Base-by-base conservation (phyloP, 2,329 filamentous ascomycete species). In the Cladosporium phlei region DNA sequence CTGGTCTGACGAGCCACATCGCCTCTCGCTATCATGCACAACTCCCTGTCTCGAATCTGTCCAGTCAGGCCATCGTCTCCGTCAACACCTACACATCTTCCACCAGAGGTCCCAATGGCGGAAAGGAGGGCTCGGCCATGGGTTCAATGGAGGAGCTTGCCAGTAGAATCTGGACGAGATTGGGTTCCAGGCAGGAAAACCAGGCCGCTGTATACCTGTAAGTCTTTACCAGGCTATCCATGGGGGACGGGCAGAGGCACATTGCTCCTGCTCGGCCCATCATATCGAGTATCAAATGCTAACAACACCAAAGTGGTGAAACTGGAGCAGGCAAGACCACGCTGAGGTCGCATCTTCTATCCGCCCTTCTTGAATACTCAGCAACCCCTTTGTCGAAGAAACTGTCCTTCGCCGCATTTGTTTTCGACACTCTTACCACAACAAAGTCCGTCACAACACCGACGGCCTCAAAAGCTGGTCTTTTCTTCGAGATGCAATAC, bases 301-400 rank as follows among this genome's bases (percentile, higher is more conserved):
- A 51, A 57, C 50, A 22, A 21, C 5, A 22, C 22, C 6, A 39
- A 55, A 96, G 90, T 55, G 93, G 93, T 67, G 93, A 98, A 77
- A 95, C 89, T 48, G 93, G 93, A 35, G 84, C 93, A 24, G 93
- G 93, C 59, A 98, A 98, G 73, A 96, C 93, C 0, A 98, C 93
- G 0, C 76, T 97, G 60, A 85, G 93, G 52, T 87, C 88, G 33
- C 93, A 97, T 66, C 74, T 96, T 46, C 74, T 98, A 35, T 85
- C 89, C 19, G 81, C 90, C 1, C 77, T 98, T 44, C 79, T 98
- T 22, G 85, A 85, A 59, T 95, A 90, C 66, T 93, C 90, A 2
- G 89, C 88, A 0, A 97, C 93, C 10, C 93, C 93, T 1, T 73
- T 98, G 3, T 97, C 91, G 2, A 88, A 84, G 55, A 98, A 96